Conservation (phyloP, 305 asterid species). For the Nicotiana rustica region DNA sequence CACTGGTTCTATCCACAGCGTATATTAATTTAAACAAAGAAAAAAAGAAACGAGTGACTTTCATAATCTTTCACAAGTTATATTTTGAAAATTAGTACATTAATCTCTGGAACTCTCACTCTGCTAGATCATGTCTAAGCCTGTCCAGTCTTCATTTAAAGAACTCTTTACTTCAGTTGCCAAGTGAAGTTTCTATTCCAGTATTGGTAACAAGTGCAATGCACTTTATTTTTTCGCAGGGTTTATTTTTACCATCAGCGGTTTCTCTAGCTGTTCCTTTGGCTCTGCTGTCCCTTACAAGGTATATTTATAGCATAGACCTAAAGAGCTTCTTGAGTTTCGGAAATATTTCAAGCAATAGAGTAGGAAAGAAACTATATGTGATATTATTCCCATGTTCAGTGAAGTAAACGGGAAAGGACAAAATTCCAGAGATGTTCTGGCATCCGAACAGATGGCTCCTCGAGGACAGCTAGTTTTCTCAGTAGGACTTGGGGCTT, state of each 20-base stretch:
- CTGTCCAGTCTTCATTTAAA: not conserved
- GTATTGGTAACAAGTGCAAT: slow-evolving; percentile 28
- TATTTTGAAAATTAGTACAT: not conserved
- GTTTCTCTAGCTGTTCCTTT: slow-evolving; percentile 91
- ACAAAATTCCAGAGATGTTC: slow-evolving; percentile 64
- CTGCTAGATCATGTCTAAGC: slow-evolving; percentile 24
- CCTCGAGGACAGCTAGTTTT: slow-evolving; percentile 98
- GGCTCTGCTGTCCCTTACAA: slow-evolving; percentile 93
- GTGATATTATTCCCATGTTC: slow-evolving; percentile 40
- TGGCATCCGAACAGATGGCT: slow-evolving; percentile 97
- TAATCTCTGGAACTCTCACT: not conserved
- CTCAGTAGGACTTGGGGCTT: slow-evolving; percentile 88
- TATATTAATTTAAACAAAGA: not conserved
- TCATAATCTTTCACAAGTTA: not conserved
- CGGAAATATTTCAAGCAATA: slow-evolving; percentile 1
- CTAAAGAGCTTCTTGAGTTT: slow-evolving; percentile 21
- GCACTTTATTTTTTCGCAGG: slow-evolving; percentile 56
- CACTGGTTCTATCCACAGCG: not conserved
- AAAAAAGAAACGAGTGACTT: not conserved
- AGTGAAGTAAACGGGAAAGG: slow-evolving; percentile 89
- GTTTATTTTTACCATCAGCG: slow-evolving; percentile 67
- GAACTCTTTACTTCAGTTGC: slow-evolving; percentile 5
- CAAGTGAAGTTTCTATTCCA: slow-evolving; percentile 13
- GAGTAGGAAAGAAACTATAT: slow-evolving; percentile 32
- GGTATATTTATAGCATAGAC: slow-evolving; percentile 58